Conservation (phyloP, 164 flowering plant genomes). For the Nymphaea colorata region DNA sequence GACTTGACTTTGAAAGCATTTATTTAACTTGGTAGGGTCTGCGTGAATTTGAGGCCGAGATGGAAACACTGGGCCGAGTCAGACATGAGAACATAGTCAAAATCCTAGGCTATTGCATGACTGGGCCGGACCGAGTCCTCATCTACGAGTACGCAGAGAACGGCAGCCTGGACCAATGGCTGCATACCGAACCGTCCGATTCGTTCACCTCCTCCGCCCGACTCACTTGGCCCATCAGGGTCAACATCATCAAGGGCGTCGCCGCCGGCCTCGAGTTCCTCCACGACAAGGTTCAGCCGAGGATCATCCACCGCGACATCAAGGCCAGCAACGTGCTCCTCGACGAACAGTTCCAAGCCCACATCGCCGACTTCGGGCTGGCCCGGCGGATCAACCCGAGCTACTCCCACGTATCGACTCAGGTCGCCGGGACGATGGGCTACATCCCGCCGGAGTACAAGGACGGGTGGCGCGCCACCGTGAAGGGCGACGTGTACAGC, state of each 20-base stretch:
- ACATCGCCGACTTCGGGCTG: conserved; percentile 78
- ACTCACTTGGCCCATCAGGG: conserved; percentile 36
- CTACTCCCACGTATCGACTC: conserved; percentile 71
- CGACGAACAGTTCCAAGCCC: conserved; percentile 49
- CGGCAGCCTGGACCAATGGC: conserved; percentile 73
- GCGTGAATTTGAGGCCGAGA: conserved; percentile 81
- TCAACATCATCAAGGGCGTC: conserved; percentile 42
- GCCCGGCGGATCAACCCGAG: conserved; percentile 40
- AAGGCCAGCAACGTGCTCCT: conserved; percentile 72
- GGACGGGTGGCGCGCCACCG: conserved; percentile 46
- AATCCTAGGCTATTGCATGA: conserved; percentile 58
- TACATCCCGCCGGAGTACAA: conserved; percentile 89
- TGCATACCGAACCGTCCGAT: conserved; percentile 28
- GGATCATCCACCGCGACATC: conserved; percentile 77
- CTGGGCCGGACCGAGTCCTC: conserved; percentile 51
- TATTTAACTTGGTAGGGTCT: conserved; percentile 21
- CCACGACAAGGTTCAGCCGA: conserved; percentile 18
- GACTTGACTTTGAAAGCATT: background rate
- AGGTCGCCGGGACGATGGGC: conserved; percentile 85
- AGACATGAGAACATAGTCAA: conserved; percentile 51
- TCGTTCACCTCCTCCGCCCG: background rate
- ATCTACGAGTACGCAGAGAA: conserved; percentile 62
- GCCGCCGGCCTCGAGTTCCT: conserved; percentile 53
- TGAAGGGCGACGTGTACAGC: conserved; percentile 65
- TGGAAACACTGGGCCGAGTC: conserved; percentile 67